Percentiles rank a stretch among this genome's conserved stretches.
Conservation (phyloP, 129 eudicot species). For the Centella asiatica region DNA sequence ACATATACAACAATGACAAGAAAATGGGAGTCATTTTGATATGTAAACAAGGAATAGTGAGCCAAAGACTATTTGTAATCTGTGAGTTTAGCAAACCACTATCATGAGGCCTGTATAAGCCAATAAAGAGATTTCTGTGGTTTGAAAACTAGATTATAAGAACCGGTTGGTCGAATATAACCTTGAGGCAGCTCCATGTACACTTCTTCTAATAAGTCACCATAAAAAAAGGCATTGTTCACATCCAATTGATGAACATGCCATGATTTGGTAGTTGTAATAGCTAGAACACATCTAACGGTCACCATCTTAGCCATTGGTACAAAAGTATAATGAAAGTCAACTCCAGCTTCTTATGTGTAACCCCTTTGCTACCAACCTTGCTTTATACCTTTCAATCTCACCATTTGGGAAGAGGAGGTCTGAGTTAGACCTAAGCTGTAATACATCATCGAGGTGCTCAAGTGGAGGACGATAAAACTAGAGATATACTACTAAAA, state of each 20-base stretch:
- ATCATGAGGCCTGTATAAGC: not conserved
- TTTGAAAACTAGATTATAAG: not conserved
- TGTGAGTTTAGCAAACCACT: not conserved
- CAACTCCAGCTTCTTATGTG: too few species aligned
- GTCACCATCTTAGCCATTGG: not conserved
- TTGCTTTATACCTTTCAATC: too few species aligned
- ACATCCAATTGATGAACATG: not conserved
- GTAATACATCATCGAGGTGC: too few species aligned
- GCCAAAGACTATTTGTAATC: not conserved
- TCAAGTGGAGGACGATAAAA: too few species aligned
- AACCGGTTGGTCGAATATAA: not conserved
- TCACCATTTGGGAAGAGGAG: too few species aligned
- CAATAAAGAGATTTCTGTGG: not conserved
- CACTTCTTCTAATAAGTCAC: not conserved
- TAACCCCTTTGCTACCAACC: too few species aligned
- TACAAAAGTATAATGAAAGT: too few species aligned
- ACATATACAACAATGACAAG: not conserved
- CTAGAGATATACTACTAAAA: too few species aligned
- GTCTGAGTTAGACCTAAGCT: too few species aligned
- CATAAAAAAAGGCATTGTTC: not conserved
- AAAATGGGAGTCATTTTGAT: not conserved
- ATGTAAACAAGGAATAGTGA: not conserved
- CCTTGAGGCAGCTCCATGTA: not conserved
- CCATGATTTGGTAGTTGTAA: not conserved
- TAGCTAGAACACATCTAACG: not conserved